A percentile compares a stretch with the other conserved stretches of the same genome.
Evolutionary conservation across 352 stramenopile genomes (phyloP).

Genomic region (Ophiocytium majus): DNA sequence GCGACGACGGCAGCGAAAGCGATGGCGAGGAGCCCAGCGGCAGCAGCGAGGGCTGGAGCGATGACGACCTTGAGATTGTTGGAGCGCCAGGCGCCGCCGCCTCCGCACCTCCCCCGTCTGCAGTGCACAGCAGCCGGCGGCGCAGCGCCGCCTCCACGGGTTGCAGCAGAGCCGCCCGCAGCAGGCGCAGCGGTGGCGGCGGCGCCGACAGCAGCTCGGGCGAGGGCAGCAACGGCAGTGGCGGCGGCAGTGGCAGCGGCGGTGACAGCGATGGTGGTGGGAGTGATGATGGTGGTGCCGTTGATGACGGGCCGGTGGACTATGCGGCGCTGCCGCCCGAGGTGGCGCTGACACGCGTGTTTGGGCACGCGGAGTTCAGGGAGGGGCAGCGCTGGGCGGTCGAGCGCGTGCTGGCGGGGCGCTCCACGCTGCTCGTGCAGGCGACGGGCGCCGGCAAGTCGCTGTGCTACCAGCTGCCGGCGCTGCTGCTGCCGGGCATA

Average conservation of each 20-base stretch:
- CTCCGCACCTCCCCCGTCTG: background rate
- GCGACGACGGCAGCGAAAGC: background rate
- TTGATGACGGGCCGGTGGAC: background rate
- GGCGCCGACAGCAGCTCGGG: background rate
- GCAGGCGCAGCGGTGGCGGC: background rate
- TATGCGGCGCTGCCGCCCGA: background rate
- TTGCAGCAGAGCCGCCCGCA: background rate
- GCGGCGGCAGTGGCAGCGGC: background rate
- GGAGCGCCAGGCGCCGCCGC: background rate
- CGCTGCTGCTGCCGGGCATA: slow-evolving; percentile 43
- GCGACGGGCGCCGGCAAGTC: slow-evolving; percentile 79
- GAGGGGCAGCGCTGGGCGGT: slow-evolving; percentile 71
- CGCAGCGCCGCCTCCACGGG: background rate
- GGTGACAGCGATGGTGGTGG: too few relatives aligned
- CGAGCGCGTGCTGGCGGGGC: slow-evolving; percentile 65
- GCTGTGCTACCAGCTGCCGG: slow-evolving; percentile 75
- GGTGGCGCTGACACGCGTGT: slow-evolving; percentile 67
- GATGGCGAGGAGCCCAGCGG: background rate
- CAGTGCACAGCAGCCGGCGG: background rate
- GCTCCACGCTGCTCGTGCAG: slow-evolving; percentile 73
- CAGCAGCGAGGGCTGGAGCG: too few relatives aligned
- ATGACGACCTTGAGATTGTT: background rate
- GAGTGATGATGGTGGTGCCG: too few relatives aligned
- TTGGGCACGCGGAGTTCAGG: slow-evolving; percentile 72
- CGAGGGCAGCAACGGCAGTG: background rate